A percentile compares a stretch with the other conserved stretches of the same genome.
Conservation (phyloP, 225 moss, liverwort and hornwort species). For the Physcomitrellopsis africana region DNA sequence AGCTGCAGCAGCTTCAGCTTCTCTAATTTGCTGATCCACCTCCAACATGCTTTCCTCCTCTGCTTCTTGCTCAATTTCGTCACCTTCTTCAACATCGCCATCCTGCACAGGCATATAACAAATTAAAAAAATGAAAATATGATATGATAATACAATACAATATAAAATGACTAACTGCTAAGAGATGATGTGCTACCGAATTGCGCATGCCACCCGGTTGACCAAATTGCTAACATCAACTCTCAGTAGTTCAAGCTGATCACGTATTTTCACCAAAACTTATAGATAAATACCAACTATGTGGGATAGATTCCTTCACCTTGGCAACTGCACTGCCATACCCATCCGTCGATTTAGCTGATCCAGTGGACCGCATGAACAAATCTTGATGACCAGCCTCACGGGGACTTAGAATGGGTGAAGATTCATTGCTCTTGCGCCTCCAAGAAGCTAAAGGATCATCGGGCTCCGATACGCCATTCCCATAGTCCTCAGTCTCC, state of each 20-base stretch:
- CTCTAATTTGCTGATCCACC: constrained; percentile 59
- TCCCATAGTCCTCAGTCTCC: constrained; percentile 71
- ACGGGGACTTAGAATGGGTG: constrained; percentile 89
- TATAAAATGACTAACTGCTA: too few relatives aligned
- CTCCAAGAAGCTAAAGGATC: constrained; percentile 99
- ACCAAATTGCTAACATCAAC: not conserved
- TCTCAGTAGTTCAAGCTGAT: constrained; percentile 7
- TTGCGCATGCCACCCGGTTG: not conserved
- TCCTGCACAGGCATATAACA: constrained; percentile 30
- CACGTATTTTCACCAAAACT: not conserved
- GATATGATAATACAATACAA: too few relatives aligned
- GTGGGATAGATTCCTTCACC: constrained; percentile 32
- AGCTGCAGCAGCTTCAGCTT: constrained; percentile 87
- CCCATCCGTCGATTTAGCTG: constrained; percentile 86
- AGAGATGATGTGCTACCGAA: too few relatives aligned
- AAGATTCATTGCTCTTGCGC: constrained; percentile 98
- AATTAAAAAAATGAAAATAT: too few relatives aligned
- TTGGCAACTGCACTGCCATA: constrained; percentile 73
- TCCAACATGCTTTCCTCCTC: constrained; percentile 56
- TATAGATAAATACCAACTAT: not conserved
- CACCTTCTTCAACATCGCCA: constrained; percentile 60
- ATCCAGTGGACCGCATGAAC: constrained; percentile 79
- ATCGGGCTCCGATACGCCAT: constrained; percentile 80
- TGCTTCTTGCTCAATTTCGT: constrained; percentile 55
- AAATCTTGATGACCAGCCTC: constrained; percentile 63